phyloP scores from a whole-genome alignment of 2,329 filamentous ascomycete species.

The Allantophomopsis lycopodina region DNA sequence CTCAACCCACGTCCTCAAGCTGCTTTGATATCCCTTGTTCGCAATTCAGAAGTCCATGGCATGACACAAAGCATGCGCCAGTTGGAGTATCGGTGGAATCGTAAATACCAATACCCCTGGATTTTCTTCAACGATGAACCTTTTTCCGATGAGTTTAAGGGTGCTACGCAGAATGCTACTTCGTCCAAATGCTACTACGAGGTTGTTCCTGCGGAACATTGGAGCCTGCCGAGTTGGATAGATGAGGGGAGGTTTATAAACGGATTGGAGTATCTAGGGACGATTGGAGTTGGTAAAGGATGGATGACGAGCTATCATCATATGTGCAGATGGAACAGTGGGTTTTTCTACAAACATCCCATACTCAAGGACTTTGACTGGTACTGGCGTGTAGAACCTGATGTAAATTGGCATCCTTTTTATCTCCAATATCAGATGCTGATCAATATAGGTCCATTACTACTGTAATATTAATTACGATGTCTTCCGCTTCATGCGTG shows the following conservation, averaged over 20 bases:
- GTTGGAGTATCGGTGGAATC: constrained; percentile 65
- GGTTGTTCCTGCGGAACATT: constrained; percentile 72
- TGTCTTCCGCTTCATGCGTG: constrained; percentile 74
- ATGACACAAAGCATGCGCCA: constrained; percentile 60
- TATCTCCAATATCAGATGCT: constrained; percentile 6
- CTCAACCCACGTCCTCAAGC: constrained; percentile 18
- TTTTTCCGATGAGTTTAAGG: constrained; percentile 67
- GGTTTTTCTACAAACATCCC: constrained; percentile 68
- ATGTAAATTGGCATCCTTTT: constrained; percentile 26
- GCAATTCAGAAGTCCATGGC: constrained; percentile 55
- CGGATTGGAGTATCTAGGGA: constrained; percentile 81
- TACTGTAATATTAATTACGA: constrained; percentile 62
- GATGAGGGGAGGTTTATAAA: constrained; percentile 83
- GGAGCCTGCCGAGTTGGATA: constrained; percentile 91
- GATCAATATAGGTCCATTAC: constrained; percentile 32
- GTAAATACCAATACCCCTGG: constrained; percentile 73
- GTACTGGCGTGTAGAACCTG: constrained; percentile 48
- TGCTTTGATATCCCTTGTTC: constrained; percentile 51
- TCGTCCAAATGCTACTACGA: constrained; percentile 61
- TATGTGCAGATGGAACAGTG: constrained; percentile 94
- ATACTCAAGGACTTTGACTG: constrained; percentile 47
- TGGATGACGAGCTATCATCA: constrained; percentile 94
- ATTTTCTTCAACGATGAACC: constrained; percentile 76
- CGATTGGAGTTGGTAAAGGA: constrained; percentile 92
- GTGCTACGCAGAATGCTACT: constrained; percentile 50